Base-by-base conservation (phyloP, 441 rosid genomes). In the Mallotus japonicus region DNA sequence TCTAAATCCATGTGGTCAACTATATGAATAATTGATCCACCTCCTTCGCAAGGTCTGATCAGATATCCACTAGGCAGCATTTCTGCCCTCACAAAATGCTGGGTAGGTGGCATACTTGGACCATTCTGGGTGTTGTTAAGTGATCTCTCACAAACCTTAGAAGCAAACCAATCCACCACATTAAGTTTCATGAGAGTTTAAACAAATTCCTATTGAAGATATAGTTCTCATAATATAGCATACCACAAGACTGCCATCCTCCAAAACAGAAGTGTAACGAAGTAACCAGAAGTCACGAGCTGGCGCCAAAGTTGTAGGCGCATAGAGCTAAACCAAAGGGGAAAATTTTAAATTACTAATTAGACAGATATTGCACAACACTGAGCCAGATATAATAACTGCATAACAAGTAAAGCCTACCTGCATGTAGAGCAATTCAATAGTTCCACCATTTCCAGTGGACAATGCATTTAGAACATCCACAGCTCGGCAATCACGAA, bases 181-280 rank as follows among this genome's bases (percentile, higher is more conserved):
- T 44, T 49, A 77, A 11, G 47, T 42, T 17, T 46, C 14, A 40
- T 16, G 76, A 19, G 32, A 8, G n/a, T 73, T 19, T 44, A 22
- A 37, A 37, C 28, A 44, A 61, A 12, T 55, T 34, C n/a, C 20
- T 47, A 57, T 3, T 4, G 46, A 28, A 62, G 17, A 71, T 28
- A 72, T 22, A 78, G 32, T 57, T 67, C 8, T 19, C 58, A 51
- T 56, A 47, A 14, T 44, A 71, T 76, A 78, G 70, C 90, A 74
- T 81, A 94, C 99, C 92, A 92, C 99, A 32, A 95, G 97, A 86
- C 99, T 95, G 67, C 97, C 99, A 81, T 95, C 99, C 84, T 95
- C 99, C 81, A 95, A 77, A 62, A 95, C 91, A 76, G 97, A 92
- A 32, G 99, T 90, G 71, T 95, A 95, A 73, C 97, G 96, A 70